Percentiles rank a stretch among this genome's conserved stretches.
phyloP scores from a whole-genome alignment of 805 yeast genomes.

The Ogataea siamensis region DNA sequence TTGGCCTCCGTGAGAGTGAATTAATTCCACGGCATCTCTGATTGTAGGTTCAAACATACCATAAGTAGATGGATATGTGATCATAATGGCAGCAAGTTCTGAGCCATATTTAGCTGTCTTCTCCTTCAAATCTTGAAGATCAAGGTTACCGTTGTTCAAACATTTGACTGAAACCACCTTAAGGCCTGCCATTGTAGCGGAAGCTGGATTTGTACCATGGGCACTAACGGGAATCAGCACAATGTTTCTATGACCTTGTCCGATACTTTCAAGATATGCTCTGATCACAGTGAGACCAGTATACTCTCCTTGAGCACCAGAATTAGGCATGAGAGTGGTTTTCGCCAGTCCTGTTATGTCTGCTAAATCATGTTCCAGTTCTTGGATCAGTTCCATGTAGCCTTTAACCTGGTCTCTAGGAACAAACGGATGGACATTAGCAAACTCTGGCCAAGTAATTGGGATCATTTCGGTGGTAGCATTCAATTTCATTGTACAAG shows the following conservation, averaged over 20 bases:
- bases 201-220: conserved; percentile 98
- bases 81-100: conserved; percentile 86
- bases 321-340: conserved; percentile 91
- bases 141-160: conserved; percentile 79
- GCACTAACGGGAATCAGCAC: conserved; percentile 97
- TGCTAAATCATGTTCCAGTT: conserved; percentile 80
- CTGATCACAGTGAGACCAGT: conserved; percentile 87
- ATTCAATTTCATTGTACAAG: conserved; percentile 97
- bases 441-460: conserved; percentile 91
- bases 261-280: conserved; percentile 67
- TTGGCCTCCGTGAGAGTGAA: conserved; percentile 87
- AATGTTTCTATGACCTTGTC: conserved; percentile 72
- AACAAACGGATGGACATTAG: conserved; percentile 86
- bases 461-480: conserved; percentile 95
- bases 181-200: conserved; percentile 96
- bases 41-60: conserved; percentile 95
- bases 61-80: conserved; percentile 96
- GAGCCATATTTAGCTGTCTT: conserved; percentile 71
- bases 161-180: conserved; percentile 93
- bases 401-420: conserved; percentile 90
- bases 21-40: conserved; percentile 76
- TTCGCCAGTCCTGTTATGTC: conserved; percentile 92
- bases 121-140: conserved; percentile 65
- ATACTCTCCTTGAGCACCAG: conserved; percentile 99
- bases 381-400: conserved; percentile 68